Percentiles rank a stretch among this genome's conserved stretches.
Conservation (phyloP, 306 rosid genomes). For the Nissolia schottii region DNA sequence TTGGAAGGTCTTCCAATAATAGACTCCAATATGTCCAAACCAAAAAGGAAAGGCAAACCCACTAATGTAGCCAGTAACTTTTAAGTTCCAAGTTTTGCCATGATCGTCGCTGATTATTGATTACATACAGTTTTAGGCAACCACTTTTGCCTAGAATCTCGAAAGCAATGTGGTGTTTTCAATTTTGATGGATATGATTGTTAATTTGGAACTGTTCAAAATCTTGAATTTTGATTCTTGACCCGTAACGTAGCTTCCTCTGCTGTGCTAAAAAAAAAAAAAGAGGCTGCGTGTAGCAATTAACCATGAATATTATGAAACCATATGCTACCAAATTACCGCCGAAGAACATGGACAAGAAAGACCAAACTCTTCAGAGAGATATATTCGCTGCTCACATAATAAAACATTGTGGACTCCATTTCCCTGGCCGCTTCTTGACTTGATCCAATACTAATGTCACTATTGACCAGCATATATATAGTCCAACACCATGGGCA, state of each 20-base stretch:
- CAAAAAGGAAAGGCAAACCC: not conserved
- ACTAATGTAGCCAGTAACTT: not conserved
- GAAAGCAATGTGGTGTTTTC: too few species aligned
- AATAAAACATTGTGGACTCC: not conserved
- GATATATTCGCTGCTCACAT: not conserved
- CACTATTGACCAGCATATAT: not conserved
- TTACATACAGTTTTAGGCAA: not conserved
- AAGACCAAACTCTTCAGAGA: not conserved
- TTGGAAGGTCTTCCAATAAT: not conserved
- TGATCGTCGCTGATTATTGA: not conserved
- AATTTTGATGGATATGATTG: not conserved
- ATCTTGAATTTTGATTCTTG: not conserved
- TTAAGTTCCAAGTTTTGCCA: not conserved
- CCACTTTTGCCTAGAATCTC: not conserved
- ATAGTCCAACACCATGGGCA: conserved; percentile 1
- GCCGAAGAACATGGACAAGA: conserved; percentile 23
- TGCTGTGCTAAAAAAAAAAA: not conserved
- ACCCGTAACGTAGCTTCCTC: not conserved
- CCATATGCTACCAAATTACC: conserved; percentile 14
- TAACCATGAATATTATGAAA: not conserved
- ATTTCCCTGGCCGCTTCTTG: not conserved
- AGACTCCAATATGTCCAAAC: not conserved
- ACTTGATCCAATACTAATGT: not conserved
- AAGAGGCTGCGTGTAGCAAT: not conserved
- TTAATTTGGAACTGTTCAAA: not conserved